Percentiles rank a stretch among this genome's conserved stretches.
phyloP scores from a whole-genome alignment of 2,329 filamentous ascomycete genomes.

The Cordyceps farinosa region DNA sequence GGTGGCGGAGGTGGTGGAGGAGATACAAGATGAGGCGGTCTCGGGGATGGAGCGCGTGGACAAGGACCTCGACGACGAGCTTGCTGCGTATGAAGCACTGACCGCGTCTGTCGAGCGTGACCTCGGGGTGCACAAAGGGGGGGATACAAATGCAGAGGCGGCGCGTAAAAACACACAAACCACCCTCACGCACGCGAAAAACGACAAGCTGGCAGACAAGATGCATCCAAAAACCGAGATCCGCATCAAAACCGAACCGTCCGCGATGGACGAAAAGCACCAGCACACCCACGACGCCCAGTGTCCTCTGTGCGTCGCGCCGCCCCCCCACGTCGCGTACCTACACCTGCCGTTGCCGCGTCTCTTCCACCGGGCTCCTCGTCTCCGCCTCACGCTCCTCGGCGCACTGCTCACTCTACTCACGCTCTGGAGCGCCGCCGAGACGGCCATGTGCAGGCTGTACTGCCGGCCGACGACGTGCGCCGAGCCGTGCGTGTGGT shows the following conservation, averaged over 20 bases:
- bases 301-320: conserved; percentile 15
- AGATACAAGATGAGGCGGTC: background rate
- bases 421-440: conserved; percentile 51
- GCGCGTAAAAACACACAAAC: background rate
- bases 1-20: background rate
- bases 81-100: conserved; percentile 13
- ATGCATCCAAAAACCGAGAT: background rate
- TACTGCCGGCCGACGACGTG: conserved; percentile 56
- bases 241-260: background rate
- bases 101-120: conserved; percentile 12
- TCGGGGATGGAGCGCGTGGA: background rate
- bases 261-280: background rate
- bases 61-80: conserved; percentile 11
- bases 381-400: conserved; percentile 46
- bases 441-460: conserved; percentile 48
- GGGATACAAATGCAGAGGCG: background rate
- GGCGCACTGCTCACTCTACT: conserved; percentile 41
- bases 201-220: background rate
- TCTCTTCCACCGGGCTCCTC: conserved; percentile 43
- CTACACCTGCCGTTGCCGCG: conserved; percentile 44
- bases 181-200: background rate
- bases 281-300: background rate
- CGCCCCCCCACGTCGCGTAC: conserved; percentile 30
- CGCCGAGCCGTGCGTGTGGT: conserved; percentile 50
- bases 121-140: background rate